phyloP scores from a whole-genome alignment of 2,329 filamentous ascomycete genomes.

The Ceratocystis harringtonii region DNA sequence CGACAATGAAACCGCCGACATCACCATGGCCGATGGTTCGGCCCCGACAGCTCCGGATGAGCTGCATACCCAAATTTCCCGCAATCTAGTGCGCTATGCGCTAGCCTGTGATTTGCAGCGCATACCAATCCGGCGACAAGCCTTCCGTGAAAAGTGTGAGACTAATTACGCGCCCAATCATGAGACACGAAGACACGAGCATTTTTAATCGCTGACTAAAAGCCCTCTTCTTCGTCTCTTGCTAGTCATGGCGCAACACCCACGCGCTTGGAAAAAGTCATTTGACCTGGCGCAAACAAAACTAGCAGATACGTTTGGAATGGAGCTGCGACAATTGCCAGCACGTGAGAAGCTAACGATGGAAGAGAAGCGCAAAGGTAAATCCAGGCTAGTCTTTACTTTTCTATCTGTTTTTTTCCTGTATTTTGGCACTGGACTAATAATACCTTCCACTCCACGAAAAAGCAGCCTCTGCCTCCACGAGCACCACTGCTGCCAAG shows the following conservation, averaged over 20 bases:
- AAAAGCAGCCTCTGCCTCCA: constrained; percentile 17
- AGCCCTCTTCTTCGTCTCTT: not conserved
- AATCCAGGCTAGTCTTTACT: constrained; percentile 15
- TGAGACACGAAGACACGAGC: not conserved
- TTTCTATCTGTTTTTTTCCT: not conserved
- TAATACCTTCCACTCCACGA: not conserved
- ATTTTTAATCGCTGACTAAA: not conserved
- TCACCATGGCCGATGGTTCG: constrained; percentile 27
- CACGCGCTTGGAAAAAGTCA: constrained; percentile 57
- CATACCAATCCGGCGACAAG: constrained; percentile 43
- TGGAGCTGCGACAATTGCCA: constrained; percentile 78
- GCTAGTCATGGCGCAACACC: constrained; percentile 54
- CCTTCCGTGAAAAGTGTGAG: constrained; percentile 48
- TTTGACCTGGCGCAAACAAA: constrained; percentile 64
- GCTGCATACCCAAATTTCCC: constrained; percentile 39
- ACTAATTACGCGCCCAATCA: not conserved
- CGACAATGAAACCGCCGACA: constrained; percentile 19
- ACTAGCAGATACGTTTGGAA: constrained; percentile 64
- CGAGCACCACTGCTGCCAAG: constrained; percentile 26
- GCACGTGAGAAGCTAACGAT: constrained; percentile 66
- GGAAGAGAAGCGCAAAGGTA: constrained; percentile 61
- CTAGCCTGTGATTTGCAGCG: constrained; percentile 51
- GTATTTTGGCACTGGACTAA: not conserved
- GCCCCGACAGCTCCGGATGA: constrained; percentile 25
- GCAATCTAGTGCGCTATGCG: constrained; percentile 54